Conservation (phyloP, 257 asterid species). For the Catharanthus roseus region DNA sequence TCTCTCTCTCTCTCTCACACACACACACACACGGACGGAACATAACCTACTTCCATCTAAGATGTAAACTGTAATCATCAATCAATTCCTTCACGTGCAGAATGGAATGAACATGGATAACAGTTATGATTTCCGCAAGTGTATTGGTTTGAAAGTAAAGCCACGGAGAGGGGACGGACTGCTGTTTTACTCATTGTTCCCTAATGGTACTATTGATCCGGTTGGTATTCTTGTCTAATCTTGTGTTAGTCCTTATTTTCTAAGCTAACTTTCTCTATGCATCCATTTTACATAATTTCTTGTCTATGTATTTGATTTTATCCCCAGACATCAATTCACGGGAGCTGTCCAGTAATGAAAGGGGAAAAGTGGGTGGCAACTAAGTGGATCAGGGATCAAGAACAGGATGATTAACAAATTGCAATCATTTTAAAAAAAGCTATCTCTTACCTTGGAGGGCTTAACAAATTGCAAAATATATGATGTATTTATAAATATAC, state of each 20-base stretch:
- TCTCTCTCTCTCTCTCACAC: neutral
- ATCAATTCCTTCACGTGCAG: slow-evolving; percentile 37
- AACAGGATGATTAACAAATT: slow-evolving; percentile 12
- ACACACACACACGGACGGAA: neutral
- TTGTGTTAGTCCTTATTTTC: neutral
- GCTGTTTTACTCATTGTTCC: slow-evolving; percentile 71
- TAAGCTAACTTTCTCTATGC: neutral
- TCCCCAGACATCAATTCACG: slow-evolving; percentile 70
- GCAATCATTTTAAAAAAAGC: neutral
- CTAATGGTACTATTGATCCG: slow-evolving; percentile 83
- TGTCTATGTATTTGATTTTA: neutral
- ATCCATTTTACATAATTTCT: neutral
- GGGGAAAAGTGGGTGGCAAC: slow-evolving; percentile 99
- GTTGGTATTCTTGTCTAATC: slow-evolving; percentile 34
- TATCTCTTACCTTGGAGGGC: neutral
- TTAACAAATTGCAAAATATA: neutral
- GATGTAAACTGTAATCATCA: neutral
- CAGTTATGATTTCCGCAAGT: slow-evolving; percentile 52
- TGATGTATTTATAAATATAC: too few relatives aligned
- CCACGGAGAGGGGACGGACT: slow-evolving; percentile 94
- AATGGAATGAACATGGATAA: slow-evolving; percentile 62
- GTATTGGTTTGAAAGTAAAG: slow-evolving; percentile 80
- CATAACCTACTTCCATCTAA: neutral
- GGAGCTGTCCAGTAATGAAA: slow-evolving; percentile 87
- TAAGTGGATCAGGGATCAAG: slow-evolving; percentile 67